Evolutionary conservation across 2,329 filamentous ascomycete genomes (phyloP), one percentile per base, ranked within the genome.

Genomic region (Aspergillus fructus): DNA sequence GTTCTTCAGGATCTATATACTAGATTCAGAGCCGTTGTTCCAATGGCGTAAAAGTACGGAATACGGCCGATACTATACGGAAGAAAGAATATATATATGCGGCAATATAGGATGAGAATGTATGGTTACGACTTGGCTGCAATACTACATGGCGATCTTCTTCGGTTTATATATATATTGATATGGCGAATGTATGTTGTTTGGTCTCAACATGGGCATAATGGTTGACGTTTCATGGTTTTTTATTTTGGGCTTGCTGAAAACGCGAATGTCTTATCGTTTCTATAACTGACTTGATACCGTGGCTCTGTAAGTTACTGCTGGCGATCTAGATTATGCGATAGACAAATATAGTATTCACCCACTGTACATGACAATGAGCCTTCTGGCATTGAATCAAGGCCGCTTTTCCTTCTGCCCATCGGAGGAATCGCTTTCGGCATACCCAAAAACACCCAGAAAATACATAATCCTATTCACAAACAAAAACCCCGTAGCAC

Each of bases 401-500:
- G 78, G 79, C 79, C 69, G 76, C 75, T 72, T 71, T 49, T 19
- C 43, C 51, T 67, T 65, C 15, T 59, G 50, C 15, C 59, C 63
- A 58, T 58, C 15, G 79, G 54, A 5, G 89, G 73, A 68, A 87
- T 88, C 12, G 79, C 73, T 21, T 40, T 51, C 21, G 12, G 68
- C 62, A 56, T 77, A 73, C 3, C 85, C 86, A 73, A 89, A 88
- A 2, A 81, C 39, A 1, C 86, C 87, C 15, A 80, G 55, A 5
- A 89, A 74, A 68, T 88, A 89, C 15, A 79, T 74, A 17, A 81
- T 76, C 43, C 87, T 79, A 56, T 82, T 82, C 24, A 81, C 53
- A 54, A 85, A 85, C 30, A 89, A 73, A 53, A 84, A 83, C 0
- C 73, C 82, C 24, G 88, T 90, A 49, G 81, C 79, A 7, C 82